Base-by-base conservation (phyloP, 495 filamentous ascomycete species). In the Bacidia gigantensis region DNA sequence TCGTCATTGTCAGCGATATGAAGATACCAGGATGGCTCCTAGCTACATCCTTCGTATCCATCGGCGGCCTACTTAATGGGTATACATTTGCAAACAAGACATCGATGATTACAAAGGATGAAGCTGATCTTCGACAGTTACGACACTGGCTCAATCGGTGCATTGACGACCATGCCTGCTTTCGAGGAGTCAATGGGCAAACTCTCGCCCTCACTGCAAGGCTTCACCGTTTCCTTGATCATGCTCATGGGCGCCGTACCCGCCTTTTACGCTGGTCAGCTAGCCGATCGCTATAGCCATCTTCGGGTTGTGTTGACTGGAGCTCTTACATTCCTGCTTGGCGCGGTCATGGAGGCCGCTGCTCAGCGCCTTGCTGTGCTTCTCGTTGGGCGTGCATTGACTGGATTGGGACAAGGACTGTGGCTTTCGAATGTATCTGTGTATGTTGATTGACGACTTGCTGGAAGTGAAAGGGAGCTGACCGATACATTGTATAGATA, bases 141-240 rank as follows among this genome's bases (percentile, higher is more conserved):
- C 59, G 79, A 84, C 47, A 83, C 78, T 0, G 79, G 81, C 2
- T 73, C 72, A 3, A 81, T 84, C 44, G 82, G 82, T 0, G 73
- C 78, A 11, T 64, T 83, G 0, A 82, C 78, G 5, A 64, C 69
- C 20, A 83, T 86, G 82, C 66, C 67, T 0, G 62, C 68, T 39
- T 84, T 81, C 60, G 60, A 59, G 1, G 52, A 58, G 5, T 61
- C 66, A 10, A 70, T 84, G 42, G 76, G 79, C 1, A 56, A 60
- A 22, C 69, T 78, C 35, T 76, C 79, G 1, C 66, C 56, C 11
- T 38, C 20, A 21, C 32, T 55, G 22, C 56, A 55, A 50, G 56
- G 56, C 20, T 17, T 63, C 17, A 72, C 78, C 2, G 78, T 85
- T 22, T 84, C 82, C 2, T 70, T 73, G 9, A 79, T 84, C 49